Base-by-base conservation (phyloP, 2,329 filamentous ascomycete species). In the Colletotrichum sojae region DNA sequence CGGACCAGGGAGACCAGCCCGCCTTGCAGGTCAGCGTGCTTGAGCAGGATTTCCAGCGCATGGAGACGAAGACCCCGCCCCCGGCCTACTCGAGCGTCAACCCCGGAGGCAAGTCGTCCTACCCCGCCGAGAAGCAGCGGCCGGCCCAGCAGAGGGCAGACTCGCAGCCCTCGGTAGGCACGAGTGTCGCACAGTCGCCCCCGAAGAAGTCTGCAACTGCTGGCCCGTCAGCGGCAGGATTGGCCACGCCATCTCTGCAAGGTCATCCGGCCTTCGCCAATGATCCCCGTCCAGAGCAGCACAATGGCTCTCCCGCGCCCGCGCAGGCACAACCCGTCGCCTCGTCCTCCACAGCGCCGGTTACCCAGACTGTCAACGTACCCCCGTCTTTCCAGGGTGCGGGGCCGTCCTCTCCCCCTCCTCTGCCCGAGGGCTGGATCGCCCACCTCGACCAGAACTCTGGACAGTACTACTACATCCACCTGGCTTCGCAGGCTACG, bases 401-500 rank as follows among this genome's bases (percentile, higher is more conserved):
- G 25, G 88, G 91, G 1, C 94, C 94, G 36, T 89, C 92, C 27
- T 97, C 94, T 16, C 96, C 96, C 39, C 96, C 96, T 22, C 96
- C 95, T 2, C 86, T 99, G 16, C 96, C 96, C 6, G 96, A 99
- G 82, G 96, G 96, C 40, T 99, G 96, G 96, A 98, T 99, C 76
- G 94, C 96, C 20, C 96, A 98, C 79, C 86, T 98, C 5, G 96
- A 99, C 78, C 93, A 94, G 73, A 97, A 93, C 77, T 98, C 95
- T 2, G 96, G 96, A 1, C 95, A 98, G 77, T 99, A 98, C 81
- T 99, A 99, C 80, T 99, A 99, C 77, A 99, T 99, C 69, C 96
- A 99, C 79, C 86, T 99, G 36, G 93, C 95, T 1, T 95, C 94
- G 0, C 96, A 98, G 78, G 94, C 95, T 3, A 99, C 96, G 0